Conservation (phyloP, 2,329 filamentous ascomycete species). For the Clonostachys chloroleuca region DNA sequence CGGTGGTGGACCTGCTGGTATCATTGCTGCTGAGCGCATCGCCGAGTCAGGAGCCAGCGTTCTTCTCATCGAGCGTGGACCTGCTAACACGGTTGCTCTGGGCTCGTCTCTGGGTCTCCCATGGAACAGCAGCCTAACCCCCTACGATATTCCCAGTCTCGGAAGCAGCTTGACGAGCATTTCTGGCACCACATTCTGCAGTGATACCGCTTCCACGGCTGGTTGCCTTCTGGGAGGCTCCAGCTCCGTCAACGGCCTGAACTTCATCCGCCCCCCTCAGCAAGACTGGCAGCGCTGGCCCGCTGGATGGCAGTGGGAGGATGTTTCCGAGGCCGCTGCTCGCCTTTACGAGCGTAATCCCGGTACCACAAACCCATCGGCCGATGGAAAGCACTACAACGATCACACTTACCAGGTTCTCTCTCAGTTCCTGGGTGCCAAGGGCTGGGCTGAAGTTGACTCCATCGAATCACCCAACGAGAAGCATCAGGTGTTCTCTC, state of each 20-base stretch:
- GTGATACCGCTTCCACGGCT: slow-evolving; percentile 18
- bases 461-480: slow-evolving; percentile 53
- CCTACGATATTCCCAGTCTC: slow-evolving; percentile 57
- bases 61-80: slow-evolving; percentile 55
- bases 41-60: slow-evolving; percentile 61
- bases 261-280: slow-evolving; percentile 59
- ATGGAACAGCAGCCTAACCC: slow-evolving; percentile 61
- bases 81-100: slow-evolving; percentile 44
- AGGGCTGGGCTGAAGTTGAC: slow-evolving; percentile 58
- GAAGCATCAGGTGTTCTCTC: slow-evolving; percentile 62
- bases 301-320: slow-evolving; percentile 57
- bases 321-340: slow-evolving; percentile 49
- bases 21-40: slow-evolving; percentile 32
- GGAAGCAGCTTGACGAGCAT: slow-evolving; percentile 33
- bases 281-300: slow-evolving; percentile 73
- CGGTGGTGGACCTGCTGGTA: slow-evolving; percentile 13
- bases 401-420: slow-evolving; percentile 62
- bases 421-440: slow-evolving; percentile 48
- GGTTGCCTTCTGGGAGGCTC: slow-evolving; percentile 65
- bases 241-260: slow-evolving; percentile 62
- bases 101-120: too few species aligned
- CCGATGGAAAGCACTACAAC: slow-evolving; percentile 62
- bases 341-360: slow-evolving; percentile 53
- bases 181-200: slow-evolving; percentile 41
- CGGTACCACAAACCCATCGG: slow-evolving; percentile 55